These are phyloP conservation scores for Vitis riparia DNA, from an alignment of 164 flowering plant genomes.

Conservation along the genomic window DNA sequence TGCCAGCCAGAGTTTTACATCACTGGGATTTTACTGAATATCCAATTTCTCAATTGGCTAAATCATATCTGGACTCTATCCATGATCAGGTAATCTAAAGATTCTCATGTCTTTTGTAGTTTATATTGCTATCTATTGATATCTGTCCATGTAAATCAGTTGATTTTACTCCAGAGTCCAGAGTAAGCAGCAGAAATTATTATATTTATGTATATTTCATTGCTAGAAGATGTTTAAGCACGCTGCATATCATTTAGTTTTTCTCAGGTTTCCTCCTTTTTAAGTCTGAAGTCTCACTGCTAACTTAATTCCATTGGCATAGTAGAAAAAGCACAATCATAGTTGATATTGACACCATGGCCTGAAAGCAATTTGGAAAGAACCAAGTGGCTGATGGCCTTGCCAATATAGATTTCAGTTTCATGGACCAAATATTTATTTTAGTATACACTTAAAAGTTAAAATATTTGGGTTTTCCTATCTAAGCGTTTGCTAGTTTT, in stretches of 20 bases:
- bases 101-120: neutral
- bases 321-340: neutral
- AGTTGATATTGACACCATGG: neutral
- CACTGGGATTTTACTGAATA: conserved; percentile 83
- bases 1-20: conserved; percentile 93
- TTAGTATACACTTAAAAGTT: too few species aligned
- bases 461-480: too few species aligned
- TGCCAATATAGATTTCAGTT: neutral
- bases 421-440: neutral
- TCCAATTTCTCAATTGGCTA: conserved; percentile 91
- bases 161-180: neutral
- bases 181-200: too few species aligned
- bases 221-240: too few species aligned
- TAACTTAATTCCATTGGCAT: too few species aligned
- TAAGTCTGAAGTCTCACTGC: too few species aligned
- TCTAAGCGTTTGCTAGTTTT: too few species aligned
- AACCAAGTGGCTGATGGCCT: neutral
- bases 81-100: conserved; percentile 67
- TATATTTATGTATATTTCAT: too few species aligned
- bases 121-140: neutral
- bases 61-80: conserved; percentile 85
- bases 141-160: neutral
- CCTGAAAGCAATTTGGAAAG: neutral
- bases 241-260: too few species aligned
- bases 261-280: too few species aligned